Conservation (phyloP, 2,329 filamentous ascomycete genomes). For the Curvularia sp. region DNA sequence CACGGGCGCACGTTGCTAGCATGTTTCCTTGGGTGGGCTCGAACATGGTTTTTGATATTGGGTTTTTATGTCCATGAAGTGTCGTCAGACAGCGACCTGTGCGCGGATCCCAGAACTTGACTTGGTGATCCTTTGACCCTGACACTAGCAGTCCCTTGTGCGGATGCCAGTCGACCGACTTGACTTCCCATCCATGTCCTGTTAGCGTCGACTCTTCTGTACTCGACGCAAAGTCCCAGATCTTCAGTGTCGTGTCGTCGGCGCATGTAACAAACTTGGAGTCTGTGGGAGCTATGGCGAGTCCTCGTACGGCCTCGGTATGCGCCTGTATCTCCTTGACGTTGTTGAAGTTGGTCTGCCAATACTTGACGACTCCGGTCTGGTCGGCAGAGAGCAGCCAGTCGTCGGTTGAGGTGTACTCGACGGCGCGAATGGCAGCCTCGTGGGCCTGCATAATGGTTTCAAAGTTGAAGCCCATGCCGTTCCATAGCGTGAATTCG, state of each 20-base stretch:
- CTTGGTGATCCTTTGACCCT: constrained; percentile 94
- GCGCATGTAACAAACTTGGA: constrained; percentile 95
- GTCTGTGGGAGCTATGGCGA: constrained; percentile 93
- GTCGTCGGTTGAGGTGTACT: constrained; percentile 94
- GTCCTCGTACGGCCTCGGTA: constrained; percentile 84
- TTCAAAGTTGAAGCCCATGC: constrained; percentile 98
- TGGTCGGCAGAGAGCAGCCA: constrained; percentile 97
- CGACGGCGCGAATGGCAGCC: constrained; percentile 78
- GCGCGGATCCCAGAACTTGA: constrained; percentile 98
- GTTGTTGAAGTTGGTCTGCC: constrained; percentile 99
- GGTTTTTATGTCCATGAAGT: constrained; percentile 96
- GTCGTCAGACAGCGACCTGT: constrained; percentile 89
- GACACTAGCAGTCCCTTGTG: constrained; percentile 93
- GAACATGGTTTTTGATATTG: constrained; percentile 90
- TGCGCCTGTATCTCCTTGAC: constrained; percentile 94
- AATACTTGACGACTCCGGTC: constrained; percentile 95
- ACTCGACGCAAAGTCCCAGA: constrained; percentile 92
- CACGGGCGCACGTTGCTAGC: constrained; percentile 89
- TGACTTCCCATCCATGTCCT: constrained; percentile 98
- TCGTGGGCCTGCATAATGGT: constrained; percentile 99
- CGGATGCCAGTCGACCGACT: constrained; percentile 97
- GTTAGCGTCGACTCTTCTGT: constrained; percentile 82
- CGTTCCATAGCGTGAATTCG: constrained; percentile 98
- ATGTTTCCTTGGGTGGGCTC: constrained; percentile 84
- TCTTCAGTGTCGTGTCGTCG: constrained; percentile 91